Conservation (phyloP, 768 basidiomycete genomes). For the Boletus rex-veris region DNA sequence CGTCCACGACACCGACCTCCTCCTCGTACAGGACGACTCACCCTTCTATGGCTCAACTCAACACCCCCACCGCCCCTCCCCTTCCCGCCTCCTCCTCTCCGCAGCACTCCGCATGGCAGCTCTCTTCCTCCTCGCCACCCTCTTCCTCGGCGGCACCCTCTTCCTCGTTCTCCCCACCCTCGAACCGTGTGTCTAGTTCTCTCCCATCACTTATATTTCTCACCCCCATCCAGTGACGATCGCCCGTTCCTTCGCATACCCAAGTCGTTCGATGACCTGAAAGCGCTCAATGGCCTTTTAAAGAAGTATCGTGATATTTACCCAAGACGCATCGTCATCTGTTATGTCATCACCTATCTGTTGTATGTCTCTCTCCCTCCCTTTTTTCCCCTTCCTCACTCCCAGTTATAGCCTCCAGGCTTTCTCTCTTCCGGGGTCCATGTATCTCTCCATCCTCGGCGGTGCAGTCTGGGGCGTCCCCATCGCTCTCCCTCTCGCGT, state of each 20-base stretch:
- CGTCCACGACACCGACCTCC: slow-evolving; percentile 38
- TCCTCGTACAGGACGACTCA: slow-evolving; percentile 32
- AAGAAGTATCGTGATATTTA: slow-evolving; percentile 93
- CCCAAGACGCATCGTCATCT: slow-evolving; percentile 79
- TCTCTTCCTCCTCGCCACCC: slow-evolving; percentile 67
- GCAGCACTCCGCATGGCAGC: slow-evolving; percentile 82
- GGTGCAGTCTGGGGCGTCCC: slow-evolving; percentile 94
- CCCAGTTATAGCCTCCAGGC: slow-evolving; percentile 72
- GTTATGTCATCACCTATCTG: slow-evolving; percentile 86
- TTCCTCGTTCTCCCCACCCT: slow-evolving; percentile 78
- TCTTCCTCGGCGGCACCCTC: slow-evolving; percentile 72
- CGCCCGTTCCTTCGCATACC: slow-evolving; percentile 76
- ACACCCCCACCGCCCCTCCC: slow-evolving; percentile 34
- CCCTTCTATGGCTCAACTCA: slow-evolving; percentile 50
- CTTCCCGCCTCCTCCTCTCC: slow-evolving; percentile 63
- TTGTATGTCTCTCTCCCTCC: slow-evolving; percentile 58
- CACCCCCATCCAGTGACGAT: slow-evolving; percentile 57
- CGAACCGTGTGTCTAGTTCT: slow-evolving; percentile 55
- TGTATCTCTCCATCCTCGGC: slow-evolving; percentile 96
- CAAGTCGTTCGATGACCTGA: slow-evolving; percentile 81
- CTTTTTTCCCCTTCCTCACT: slow-evolving; percentile 6
- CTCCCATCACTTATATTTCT: background rate
- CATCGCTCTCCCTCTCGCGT: slow-evolving; percentile 83
- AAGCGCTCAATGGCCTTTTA: slow-evolving; percentile 77
- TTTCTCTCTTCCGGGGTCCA: slow-evolving; percentile 93